Evolutionary conservation across 148 eudicot species (phyloP), one percentile per base, ranked within the genome.

Genomic region (Chenopodium berlandieri): DNA sequence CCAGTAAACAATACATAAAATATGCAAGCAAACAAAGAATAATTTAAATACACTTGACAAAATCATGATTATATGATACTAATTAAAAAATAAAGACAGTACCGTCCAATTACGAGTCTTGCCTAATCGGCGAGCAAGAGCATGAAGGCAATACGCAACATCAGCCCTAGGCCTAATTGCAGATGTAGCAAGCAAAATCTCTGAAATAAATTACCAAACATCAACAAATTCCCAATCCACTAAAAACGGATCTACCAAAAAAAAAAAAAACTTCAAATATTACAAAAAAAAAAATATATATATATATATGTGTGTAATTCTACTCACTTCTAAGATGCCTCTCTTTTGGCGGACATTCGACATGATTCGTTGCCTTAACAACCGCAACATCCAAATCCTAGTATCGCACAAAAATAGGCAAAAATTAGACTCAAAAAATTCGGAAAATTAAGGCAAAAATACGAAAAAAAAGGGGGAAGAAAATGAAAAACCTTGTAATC

Each of bases 81-180:
- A 10, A 40, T 62, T 16, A 25, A 47, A 65, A 37, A 65, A 78
- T 20, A 9, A 58, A 79, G 79, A 64, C 56, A 79, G 76, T 88
- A 96, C 99, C 95, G 99, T 92, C 99, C 99, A 96, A 80, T 94
- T 96, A 84, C 90, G 95, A 5, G 99, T 96, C 90, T 96, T 94
- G 25, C 86, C 89, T 82, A 96, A 86, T 84, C 99, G 89, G 70
- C 99, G 90, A 13, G 98, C 89, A 79, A 96, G 94, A 23, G 98
- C 94, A 78, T 92, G 93, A 75, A 96, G 88, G 86, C 99, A 94
- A 79, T 96, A 94, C 13, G 94, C 94, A 75, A 96, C 99, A 89
- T 96, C 99, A 80, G 98, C 99, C 48, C 98, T 85, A 75, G 98
- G 97, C 76, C 97, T 84, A 79, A 96, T 65, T 0, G 98, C 93